Evolutionary conservation across 1,284 basidiomycete species (phyloP).

Genomic region (Veloboletus limbatus): DNA sequence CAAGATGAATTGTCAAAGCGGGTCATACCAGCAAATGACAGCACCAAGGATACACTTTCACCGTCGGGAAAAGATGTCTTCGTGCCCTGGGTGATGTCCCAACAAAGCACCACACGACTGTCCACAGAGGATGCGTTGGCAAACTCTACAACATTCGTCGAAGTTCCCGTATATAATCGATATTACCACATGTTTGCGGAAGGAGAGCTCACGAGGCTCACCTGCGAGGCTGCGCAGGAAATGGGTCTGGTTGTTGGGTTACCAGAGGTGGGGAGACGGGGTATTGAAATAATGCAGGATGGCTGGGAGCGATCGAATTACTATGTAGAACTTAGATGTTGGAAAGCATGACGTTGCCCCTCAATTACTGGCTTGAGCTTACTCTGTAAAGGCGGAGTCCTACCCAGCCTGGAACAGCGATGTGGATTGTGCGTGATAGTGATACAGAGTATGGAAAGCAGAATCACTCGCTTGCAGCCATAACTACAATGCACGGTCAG

Average conservation of each 20-base stretch:
- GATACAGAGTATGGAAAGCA: slow-evolving; percentile 24
- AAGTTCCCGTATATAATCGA: slow-evolving; percentile 60
- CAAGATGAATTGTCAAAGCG: slow-evolving; percentile 85
- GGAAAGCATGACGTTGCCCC: slow-evolving; percentile 40
- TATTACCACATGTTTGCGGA: slow-evolving; percentile 93
- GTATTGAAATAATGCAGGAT: slow-evolving; percentile 66
- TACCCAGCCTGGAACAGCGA: slow-evolving; percentile 7
- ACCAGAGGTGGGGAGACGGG: slow-evolving; percentile 27
- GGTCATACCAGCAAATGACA: slow-evolving; percentile 43
- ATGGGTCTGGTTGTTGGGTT: slow-evolving; percentile 55
- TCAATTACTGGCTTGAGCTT: slow-evolving; percentile 1
- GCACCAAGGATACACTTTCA: neutral
- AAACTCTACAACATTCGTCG: neutral
- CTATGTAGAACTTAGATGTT: slow-evolving; percentile 68
- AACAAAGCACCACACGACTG: slow-evolving; percentile 20
- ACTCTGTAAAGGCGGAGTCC: neutral
- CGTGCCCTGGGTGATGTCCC: slow-evolving; percentile 65
- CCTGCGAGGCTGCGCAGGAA: slow-evolving; percentile 56
- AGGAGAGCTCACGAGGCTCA: slow-evolving; percentile 70
- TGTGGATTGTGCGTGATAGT: slow-evolving; percentile 24
- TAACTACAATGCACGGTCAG: slow-evolving; percentile 38
- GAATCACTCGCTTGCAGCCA: slow-evolving; percentile 36
- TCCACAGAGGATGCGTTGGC: neutral
- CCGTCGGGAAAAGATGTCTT: slow-evolving; percentile 58
- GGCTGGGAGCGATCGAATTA: slow-evolving; percentile 89